Evolutionary conservation across 2,329 filamentous ascomycete genomes (phyloP).

Genomic region (Teratosphaeria destructans): DNA sequence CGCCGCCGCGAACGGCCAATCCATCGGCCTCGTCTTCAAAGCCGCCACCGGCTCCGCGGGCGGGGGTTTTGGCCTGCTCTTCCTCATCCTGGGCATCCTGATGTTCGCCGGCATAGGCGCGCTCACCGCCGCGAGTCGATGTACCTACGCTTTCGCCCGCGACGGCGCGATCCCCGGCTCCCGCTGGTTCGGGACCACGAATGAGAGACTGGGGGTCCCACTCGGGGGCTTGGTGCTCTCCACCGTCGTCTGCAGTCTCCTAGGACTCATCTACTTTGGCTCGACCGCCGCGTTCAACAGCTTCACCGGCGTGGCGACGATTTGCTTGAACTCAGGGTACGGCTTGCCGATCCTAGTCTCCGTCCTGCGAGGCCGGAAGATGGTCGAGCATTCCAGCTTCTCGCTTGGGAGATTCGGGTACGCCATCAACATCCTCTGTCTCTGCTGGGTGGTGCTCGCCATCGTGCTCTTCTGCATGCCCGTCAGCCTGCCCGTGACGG

Average conservation of each 20-base stretch:
- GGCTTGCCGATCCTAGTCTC: slow-evolving; percentile 65
- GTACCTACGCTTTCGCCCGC: slow-evolving; percentile 63
- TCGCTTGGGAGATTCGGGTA: slow-evolving; percentile 60
- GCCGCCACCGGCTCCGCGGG: slow-evolving; percentile 57
- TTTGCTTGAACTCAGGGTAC: slow-evolving; percentile 66
- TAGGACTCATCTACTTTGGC: slow-evolving; percentile 72
- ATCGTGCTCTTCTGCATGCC: slow-evolving; percentile 70
- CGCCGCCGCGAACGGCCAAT: slow-evolving; percentile 58
- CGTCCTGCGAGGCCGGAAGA: slow-evolving; percentile 54
- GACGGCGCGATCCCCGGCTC: slow-evolving; percentile 48
- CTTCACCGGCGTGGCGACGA: slow-evolving; percentile 71
- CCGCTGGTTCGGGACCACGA: slow-evolving; percentile 39
- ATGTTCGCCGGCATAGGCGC: slow-evolving; percentile 68
- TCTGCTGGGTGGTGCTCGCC: slow-evolving; percentile 61
- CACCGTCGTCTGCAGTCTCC: slow-evolving; percentile 56
- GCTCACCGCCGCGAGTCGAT: slow-evolving; percentile 60
- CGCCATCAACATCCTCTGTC: slow-evolving; percentile 55
- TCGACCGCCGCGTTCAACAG: slow-evolving; percentile 67
- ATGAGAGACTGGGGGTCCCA: slow-evolving; percentile 57
- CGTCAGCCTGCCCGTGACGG: slow-evolving; percentile 32
- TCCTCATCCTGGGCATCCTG: slow-evolving; percentile 65
- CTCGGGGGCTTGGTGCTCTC: slow-evolving; percentile 60
- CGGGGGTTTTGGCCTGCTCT: slow-evolving; percentile 65
- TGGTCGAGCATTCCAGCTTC: slow-evolving; percentile 55
- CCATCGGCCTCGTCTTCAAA: slow-evolving; percentile 67